Evolutionary conservation across 306 rosid species (phyloP).

Genomic region (Hylodesmum podocarpum): DNA sequence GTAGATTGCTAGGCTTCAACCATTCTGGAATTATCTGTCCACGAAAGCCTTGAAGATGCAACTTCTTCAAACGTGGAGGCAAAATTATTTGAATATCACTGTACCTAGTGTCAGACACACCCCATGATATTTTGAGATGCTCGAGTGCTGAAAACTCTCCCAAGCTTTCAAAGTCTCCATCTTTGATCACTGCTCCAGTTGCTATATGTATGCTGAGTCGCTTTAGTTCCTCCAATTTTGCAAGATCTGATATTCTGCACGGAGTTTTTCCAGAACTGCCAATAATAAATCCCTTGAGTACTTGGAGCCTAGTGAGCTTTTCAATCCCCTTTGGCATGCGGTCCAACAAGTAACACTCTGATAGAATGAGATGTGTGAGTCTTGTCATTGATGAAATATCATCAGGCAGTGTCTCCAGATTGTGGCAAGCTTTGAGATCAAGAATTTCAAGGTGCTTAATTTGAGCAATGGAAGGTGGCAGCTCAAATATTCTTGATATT

Average conservation of each 20-base stretch:
- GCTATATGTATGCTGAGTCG: conserved; percentile 28
- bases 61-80: background rate
- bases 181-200: background rate
- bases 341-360: conserved; percentile 41
- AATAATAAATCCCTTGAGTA: conserved; percentile 42
- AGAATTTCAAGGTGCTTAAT: conserved; percentile 3
- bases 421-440: conserved; percentile 30
- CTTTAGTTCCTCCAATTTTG: background rate
- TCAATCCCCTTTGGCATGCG: conserved; percentile 41
- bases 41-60: conserved; percentile 8
- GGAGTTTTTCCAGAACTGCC: background rate
- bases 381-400: conserved; percentile 21
- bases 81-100: background rate
- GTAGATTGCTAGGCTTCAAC: background rate
- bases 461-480: background rate
- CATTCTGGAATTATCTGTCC: background rate
- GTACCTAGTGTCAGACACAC: background rate
- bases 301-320: conserved; percentile 31
- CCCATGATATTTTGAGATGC: conserved; percentile 12
- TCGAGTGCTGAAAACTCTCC: background rate
- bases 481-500: background rate
- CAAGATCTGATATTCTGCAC: background rate
- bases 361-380: conserved; percentile 44
- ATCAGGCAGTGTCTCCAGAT: conserved; percentile 31
- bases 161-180: background rate